These are phyloP conservation scores for Diaporthe eres DNA, from an alignment of 2,329 filamentous ascomycete species.

Conservation along the genomic window DNA sequence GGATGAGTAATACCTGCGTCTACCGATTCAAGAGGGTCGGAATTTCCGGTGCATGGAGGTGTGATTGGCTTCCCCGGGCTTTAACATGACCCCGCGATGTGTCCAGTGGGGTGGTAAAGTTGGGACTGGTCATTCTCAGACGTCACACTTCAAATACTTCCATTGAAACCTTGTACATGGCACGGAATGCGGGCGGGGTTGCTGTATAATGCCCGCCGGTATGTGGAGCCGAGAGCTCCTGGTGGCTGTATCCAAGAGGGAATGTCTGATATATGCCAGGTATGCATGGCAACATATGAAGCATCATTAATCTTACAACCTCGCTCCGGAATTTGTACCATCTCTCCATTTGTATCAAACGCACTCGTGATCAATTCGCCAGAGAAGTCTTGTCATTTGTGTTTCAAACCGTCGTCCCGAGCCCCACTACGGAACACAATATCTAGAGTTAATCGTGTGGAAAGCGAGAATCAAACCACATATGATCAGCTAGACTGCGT, in stretches of 20 bases:
- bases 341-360: neutral
- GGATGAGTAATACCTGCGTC: neutral
- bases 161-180: neutral
- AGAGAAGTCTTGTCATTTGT: no score
- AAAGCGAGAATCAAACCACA: no score
- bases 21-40: neutral
- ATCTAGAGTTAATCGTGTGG: no score
- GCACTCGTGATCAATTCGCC: neutral
- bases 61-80: slow-evolving; percentile 9
- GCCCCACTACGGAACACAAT: neutral
- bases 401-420: neutral
- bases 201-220: neutral
- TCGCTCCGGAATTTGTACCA: no score
- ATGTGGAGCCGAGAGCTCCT: slow-evolving; percentile 8
- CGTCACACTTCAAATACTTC: neutral
- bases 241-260: no score
- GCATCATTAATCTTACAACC: neutral
- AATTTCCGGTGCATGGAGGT: neutral
- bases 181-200: slow-evolving; percentile 3
- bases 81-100: neutral
- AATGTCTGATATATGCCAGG: no score
- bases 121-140: neutral
- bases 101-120: neutral
- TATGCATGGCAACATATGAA: neutral
- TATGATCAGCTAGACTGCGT: no score